Evolutionary conservation across 768 basidiomycete species (phyloP).

Genomic region (Brasilioporus rufonigricans): DNA sequence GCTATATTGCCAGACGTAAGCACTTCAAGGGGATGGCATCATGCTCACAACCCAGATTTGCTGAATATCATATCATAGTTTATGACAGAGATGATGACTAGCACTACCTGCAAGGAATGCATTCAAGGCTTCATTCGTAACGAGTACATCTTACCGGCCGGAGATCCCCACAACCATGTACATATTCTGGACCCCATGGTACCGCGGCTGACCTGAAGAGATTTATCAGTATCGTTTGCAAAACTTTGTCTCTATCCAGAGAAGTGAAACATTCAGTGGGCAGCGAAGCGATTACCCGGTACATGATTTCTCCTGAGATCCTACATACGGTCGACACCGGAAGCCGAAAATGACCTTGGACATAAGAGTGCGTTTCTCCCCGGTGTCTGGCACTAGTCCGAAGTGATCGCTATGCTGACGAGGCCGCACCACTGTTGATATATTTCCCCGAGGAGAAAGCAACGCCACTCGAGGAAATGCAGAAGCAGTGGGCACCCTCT

Average conservation of each 20-base stretch:
- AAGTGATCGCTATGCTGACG: slow-evolving; percentile 15
- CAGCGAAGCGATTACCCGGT: slow-evolving; percentile 1
- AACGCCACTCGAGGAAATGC: slow-evolving; percentile 22
- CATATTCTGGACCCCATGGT: neutral
- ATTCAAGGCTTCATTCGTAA: slow-evolving; percentile 10
- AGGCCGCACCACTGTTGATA: slow-evolving; percentile 23
- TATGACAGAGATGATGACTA: slow-evolving; percentile 11
- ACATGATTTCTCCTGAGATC: neutral
- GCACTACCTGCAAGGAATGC: slow-evolving; percentile 9
- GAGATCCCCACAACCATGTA: slow-evolving; percentile 6
- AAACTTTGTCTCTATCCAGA: neutral
- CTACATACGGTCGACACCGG: neutral
- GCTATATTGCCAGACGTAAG: slow-evolving; percentile 25
- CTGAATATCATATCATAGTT: neutral
- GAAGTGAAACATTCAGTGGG: neutral
- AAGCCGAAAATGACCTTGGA: neutral
- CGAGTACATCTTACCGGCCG: slow-evolving; percentile 3
- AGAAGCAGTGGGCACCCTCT: slow-evolving; percentile 11
- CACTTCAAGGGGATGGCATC: neutral
- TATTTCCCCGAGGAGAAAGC: slow-evolving; percentile 38
- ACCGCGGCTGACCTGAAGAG: neutral
- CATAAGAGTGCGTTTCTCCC: neutral
- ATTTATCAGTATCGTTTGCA: neutral
- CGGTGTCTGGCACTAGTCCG: neutral
- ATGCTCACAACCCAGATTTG: neutral